These are phyloP conservation scores for Fusarium burgessii DNA, from an alignment of 2,329 filamentous ascomycete species.

Conservation along the genomic window DNA sequence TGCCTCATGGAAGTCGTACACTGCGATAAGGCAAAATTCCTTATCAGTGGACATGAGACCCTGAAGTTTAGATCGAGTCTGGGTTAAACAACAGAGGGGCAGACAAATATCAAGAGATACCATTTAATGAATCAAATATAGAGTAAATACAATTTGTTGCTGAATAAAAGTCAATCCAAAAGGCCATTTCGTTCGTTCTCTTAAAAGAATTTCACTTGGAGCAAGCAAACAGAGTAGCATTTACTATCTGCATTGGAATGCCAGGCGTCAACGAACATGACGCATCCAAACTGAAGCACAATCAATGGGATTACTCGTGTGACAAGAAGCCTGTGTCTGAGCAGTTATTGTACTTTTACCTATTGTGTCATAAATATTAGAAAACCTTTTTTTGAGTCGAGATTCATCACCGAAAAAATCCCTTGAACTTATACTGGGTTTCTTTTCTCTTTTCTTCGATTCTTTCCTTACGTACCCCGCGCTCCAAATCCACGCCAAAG, in stretches of 20 bases:
- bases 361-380: background rate
- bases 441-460: background rate
- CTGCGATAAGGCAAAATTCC: conserved; percentile 28
- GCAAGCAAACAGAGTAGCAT: background rate
- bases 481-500: conserved; percentile 39
- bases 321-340: background rate
- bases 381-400: background rate
- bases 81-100: background rate
- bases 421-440: no score
- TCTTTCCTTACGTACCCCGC: conserved; percentile 37
- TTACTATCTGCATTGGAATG: background rate
- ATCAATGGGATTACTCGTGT: background rate
- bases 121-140: background rate
- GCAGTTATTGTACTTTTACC: background rate
- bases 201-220: background rate
- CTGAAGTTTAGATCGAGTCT: background rate
- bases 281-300: conserved; percentile 28
- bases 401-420: background rate
- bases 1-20: background rate
- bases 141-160: no score
- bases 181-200: background rate
- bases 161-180: no score
- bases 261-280: conserved; percentile 39
- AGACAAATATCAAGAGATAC: background rate
- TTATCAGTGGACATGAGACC: conserved; percentile 29